Percentiles rank a stretch among this genome's conserved stretches.
Conservation (phyloP, 192 early-diverging fungal species). For the Funneliformis geosporum region DNA sequence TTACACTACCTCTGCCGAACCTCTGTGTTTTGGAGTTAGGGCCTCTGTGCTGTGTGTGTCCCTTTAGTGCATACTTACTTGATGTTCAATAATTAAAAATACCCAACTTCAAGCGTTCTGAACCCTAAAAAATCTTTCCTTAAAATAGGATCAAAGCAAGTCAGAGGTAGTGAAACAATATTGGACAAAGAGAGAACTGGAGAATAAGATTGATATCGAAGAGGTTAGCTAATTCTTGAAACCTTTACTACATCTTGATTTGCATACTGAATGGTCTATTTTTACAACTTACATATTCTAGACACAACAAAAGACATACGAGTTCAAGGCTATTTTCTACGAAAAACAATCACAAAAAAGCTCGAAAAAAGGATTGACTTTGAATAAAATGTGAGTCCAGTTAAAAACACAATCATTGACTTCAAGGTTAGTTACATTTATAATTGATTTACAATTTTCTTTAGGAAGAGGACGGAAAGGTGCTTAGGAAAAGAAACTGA, state of each 20-base stretch:
- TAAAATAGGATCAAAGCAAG: slow-evolving; percentile 5
- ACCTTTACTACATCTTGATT: slow-evolving; percentile 8
- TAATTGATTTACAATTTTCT: too few species aligned
- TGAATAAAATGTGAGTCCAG: too few species aligned
- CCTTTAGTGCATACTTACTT: background rate
- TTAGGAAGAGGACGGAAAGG: too few species aligned
- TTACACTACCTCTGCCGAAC: slow-evolving; percentile 2
- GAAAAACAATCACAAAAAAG: slow-evolving; percentile 8
- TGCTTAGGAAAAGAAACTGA: too few species aligned
- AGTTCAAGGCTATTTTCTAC: slow-evolving; percentile 8
- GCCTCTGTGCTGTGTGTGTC: slow-evolving; percentile 11
- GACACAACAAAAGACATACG: slow-evolving; percentile 9
- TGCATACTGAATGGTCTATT: slow-evolving; percentile 12
- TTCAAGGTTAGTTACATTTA: too few species aligned
- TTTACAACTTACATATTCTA: slow-evolving; percentile 1
- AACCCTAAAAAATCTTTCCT: background rate
- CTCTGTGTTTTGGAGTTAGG: slow-evolving; percentile 18
- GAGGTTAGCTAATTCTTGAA: slow-evolving; percentile 14
- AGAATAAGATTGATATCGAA: slow-evolving; percentile 8
- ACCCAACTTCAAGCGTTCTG: background rate
- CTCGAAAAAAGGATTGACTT: slow-evolving; percentile 1
- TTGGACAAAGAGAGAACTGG: slow-evolving; percentile 16
- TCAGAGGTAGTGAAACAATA: slow-evolving; percentile 17
- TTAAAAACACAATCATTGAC: too few species aligned
- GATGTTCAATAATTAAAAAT: slow-evolving; percentile 6